Conservation (phyloP, 78 protist species). For the Dictyostelium citrinum region DNA sequence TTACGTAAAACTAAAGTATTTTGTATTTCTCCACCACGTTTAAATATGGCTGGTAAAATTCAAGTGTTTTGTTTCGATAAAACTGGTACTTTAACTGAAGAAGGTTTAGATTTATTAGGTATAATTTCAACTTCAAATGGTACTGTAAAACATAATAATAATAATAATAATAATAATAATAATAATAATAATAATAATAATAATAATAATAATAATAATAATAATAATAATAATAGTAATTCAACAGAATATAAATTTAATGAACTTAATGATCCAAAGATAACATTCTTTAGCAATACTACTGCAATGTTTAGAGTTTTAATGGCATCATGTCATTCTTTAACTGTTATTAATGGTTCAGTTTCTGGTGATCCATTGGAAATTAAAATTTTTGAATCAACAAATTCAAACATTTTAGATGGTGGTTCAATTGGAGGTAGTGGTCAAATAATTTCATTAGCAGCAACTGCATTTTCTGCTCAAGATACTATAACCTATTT, state of each 20-base stretch:
- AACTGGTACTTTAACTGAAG: slow-evolving; percentile 97
- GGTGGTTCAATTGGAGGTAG: neutral
- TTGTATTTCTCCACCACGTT: slow-evolving; percentile 86
- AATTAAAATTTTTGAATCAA: slow-evolving; percentile 83
- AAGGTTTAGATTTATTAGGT: slow-evolving; percentile 88
- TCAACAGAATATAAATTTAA: neutral
- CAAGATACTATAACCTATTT: neutral
- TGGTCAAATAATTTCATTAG: neutral
- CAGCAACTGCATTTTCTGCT: neutral
- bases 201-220: too few species aligned
- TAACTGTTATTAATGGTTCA: slow-evolving; percentile 47
- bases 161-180: too few species aligned
- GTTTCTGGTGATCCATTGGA: slow-evolving; percentile 93
- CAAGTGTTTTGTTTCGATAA: slow-evolving; percentile 90
- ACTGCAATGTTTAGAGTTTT: neutral
- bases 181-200: too few species aligned
- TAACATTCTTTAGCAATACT: neutral
- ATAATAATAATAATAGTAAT: too few species aligned
- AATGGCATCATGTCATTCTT: slow-evolving; percentile 87
- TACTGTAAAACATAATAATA: too few species aligned
- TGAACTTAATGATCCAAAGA: neutral
- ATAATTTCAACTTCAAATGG: slow-evolving; percentile 6
- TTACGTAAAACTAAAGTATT: slow-evolving; percentile 57
- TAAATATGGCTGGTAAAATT: slow-evolving; percentile 87
- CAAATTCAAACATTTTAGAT: slow-evolving; percentile 61